Base-by-base conservation (phyloP, 306 rosid genomes). In the Ochetophila trinervis region DNA sequence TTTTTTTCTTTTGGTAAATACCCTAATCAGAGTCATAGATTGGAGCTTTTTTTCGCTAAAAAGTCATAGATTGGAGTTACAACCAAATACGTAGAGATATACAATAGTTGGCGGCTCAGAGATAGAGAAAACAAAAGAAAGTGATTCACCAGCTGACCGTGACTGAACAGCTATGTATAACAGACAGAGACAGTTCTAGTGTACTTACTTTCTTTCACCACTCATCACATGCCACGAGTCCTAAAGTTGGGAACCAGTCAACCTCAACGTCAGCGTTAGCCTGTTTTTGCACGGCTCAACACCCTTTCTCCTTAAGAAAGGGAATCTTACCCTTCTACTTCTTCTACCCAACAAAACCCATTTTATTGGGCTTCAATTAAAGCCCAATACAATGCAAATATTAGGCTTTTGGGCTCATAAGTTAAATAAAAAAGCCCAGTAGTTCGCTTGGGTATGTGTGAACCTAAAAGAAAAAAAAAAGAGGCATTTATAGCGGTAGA, bases 151-250 rank as follows among this genome's bases (percentile, higher is more conserved):
- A 10, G 63, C 6, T 45, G 76, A 70, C 20, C 66, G 59, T 45
- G 89, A 84, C 82, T 57, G 27, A 85, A 69, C 83, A 42, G 69
- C 65, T 21, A 58, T 68, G 65, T 57, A 67, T 70, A 61, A 59
- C 57, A 9, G 80, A 77, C n/a, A 60, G 80, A 35, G 69, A 71
- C 65, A 27, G 16, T 44, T 42, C 52, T 54, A 54, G 49, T 51
- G 37, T 20, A 42, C 37, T n/a, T 24, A 14, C 57, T 59, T 17
- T 42, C 24, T 44, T 65, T 70, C 57, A 44, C 68, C 73, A 52
- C 13, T 74, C 10, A 60, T 60, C 60, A 11, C 36, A 11, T 60
- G 76, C 66, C 78, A 78, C 79, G 56, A 21, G 54, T 65, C 51
- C 4, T 16, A 49, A 16, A 16, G 21, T 50, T n/a, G 7, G 54